Conservation (phyloP, 2,329 filamentous ascomycete species). For the Colletotrichum musae region DNA sequence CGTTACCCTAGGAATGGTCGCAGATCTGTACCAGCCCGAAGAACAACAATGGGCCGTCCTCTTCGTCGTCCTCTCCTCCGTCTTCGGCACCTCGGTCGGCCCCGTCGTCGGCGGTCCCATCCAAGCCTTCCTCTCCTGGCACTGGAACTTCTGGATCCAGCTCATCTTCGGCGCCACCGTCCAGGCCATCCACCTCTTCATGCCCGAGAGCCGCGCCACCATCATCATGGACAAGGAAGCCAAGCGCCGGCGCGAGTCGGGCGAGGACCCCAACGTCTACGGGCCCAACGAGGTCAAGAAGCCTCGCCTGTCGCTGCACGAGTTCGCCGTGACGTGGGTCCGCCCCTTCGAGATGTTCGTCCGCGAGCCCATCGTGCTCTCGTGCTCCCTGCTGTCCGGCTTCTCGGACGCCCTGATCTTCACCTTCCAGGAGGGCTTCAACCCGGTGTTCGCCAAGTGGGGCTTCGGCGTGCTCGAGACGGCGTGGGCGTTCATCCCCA, state of each 20-base stretch:
- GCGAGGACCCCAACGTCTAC: constrained; percentile 57
- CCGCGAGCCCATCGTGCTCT: constrained; percentile 75
- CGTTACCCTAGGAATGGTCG: constrained; percentile 75
- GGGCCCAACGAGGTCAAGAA: constrained; percentile 64
- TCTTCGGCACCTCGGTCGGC: constrained; percentile 68
- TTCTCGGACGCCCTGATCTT: constrained; percentile 78
- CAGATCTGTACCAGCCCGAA: constrained; percentile 72
- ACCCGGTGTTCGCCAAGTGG: constrained; percentile 72
- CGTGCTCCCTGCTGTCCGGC: constrained; percentile 72
- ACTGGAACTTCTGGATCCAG: constrained; percentile 76
- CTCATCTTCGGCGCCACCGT: constrained; percentile 69
- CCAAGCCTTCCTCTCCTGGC: constrained; percentile 62
- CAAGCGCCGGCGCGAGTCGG: constrained; percentile 64
- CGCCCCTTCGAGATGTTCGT: constrained; percentile 76
- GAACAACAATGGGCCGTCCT: constrained; percentile 72
- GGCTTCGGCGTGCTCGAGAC: constrained; percentile 59
- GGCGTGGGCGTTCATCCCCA: constrained; percentile 44
- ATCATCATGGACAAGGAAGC: constrained; percentile 72
- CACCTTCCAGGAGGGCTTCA: constrained; percentile 75
- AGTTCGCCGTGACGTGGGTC: constrained; percentile 65
- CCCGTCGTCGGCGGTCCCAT: constrained; percentile 69
- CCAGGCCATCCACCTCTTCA: constrained; percentile 64
- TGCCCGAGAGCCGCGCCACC: constrained; percentile 72
- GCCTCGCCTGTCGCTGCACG: constrained; percentile 56
- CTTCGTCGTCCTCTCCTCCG: constrained; percentile 71